phyloP scores from a whole-genome alignment of 2,329 filamentous ascomycete genomes.

The Bipolaris gigantea region DNA sequence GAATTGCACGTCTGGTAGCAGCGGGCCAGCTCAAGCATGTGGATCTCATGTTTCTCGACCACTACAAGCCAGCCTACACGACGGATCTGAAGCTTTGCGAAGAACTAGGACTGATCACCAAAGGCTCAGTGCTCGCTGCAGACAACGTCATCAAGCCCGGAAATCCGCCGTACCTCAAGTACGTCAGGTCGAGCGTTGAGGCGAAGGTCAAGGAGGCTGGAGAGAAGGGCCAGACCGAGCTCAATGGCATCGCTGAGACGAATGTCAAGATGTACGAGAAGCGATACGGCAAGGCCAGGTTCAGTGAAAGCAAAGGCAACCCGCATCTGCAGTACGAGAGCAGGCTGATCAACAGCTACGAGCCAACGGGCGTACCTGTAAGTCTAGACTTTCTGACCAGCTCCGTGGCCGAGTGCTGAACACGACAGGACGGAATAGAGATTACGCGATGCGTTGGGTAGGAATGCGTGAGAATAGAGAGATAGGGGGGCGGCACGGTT shows the following conservation, averaged over 20 bases:
- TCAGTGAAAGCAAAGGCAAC: slow-evolving; percentile 56
- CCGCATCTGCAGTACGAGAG: slow-evolving; percentile 69
- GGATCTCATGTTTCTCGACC: slow-evolving; percentile 77
- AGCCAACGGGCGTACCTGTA: slow-evolving; percentile 68
- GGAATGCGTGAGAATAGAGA: slow-evolving; percentile 2
- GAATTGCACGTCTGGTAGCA: slow-evolving; percentile 62
- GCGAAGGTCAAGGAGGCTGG: slow-evolving; percentile 58
- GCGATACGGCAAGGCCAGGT: slow-evolving; percentile 51
- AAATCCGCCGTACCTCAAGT: slow-evolving; percentile 70
- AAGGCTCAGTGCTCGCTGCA: slow-evolving; percentile 65
- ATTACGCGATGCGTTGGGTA: slow-evolving; percentile 59
- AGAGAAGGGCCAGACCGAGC: slow-evolving; percentile 40
- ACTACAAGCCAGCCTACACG: slow-evolving; percentile 76
- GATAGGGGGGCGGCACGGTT: not conserved
- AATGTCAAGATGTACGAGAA: slow-evolving; percentile 54
- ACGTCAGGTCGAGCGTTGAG: slow-evolving; percentile 65
- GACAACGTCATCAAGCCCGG: slow-evolving; percentile 74
- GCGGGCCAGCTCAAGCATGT: slow-evolving; percentile 60
- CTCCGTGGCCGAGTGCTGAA: slow-evolving; percentile 3
- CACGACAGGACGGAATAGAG: slow-evolving; percentile 64
- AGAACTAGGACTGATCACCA: slow-evolving; percentile 64
- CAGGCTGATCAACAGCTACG: slow-evolving; percentile 64
- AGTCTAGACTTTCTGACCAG: slow-evolving; percentile 35
- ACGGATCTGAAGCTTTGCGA: slow-evolving; percentile 78
- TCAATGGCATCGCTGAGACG: slow-evolving; percentile 48